Evolutionary conservation across 495 filamentous ascomycete genomes (phyloP).

Genomic region (Aspergillus baeticus): DNA sequence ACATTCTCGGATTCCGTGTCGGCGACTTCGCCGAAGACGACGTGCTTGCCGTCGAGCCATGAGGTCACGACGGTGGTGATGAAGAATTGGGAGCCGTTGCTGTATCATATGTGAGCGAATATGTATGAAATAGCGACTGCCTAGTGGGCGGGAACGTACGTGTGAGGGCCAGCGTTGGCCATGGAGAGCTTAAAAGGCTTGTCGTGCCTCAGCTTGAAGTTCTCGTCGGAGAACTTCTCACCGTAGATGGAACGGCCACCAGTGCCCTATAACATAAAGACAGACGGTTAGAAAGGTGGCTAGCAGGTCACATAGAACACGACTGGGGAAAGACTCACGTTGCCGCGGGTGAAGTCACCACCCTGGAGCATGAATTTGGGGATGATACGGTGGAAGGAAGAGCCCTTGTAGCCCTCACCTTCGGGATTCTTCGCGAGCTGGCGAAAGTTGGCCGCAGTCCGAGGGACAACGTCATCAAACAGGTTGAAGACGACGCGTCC

Average conservation of each 20-base stretch:
- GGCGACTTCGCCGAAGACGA: slow-evolving; percentile 93
- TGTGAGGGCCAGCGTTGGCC: slow-evolving; percentile 89
- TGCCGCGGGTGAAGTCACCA: slow-evolving; percentile 93
- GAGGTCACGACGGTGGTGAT: slow-evolving; percentile 89
- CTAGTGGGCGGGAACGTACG: slow-evolving; percentile 53
- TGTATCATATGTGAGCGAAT: slow-evolving; percentile 29
- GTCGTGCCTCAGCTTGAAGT: slow-evolving; percentile 82
- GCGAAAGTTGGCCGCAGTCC: slow-evolving; percentile 95
- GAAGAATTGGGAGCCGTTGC: slow-evolving; percentile 99
- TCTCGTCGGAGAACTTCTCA: slow-evolving; percentile 96
- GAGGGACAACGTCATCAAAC: slow-evolving; percentile 83
- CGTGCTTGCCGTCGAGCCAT: slow-evolving; percentile 95
- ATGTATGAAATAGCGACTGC: background rate
- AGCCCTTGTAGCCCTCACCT: slow-evolving; percentile 86
- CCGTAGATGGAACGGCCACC: slow-evolving; percentile 95
- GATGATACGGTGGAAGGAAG: slow-evolving; percentile 93
- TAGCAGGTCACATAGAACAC: background rate
- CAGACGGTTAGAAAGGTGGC: slow-evolving; percentile 5
- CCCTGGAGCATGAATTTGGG: slow-evolving; percentile 99
- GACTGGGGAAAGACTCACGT: slow-evolving; percentile 55
- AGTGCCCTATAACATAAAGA: slow-evolving; percentile 55
- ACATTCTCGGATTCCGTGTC: slow-evolving; percentile 60
- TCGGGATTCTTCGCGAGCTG: slow-evolving; percentile 91
- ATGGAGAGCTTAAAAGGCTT: slow-evolving; percentile 90
- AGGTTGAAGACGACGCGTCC: slow-evolving; percentile 90